phyloP scores from a whole-genome alignment of 106 monocot genomes.

The Ottelia alismoides region DNA sequence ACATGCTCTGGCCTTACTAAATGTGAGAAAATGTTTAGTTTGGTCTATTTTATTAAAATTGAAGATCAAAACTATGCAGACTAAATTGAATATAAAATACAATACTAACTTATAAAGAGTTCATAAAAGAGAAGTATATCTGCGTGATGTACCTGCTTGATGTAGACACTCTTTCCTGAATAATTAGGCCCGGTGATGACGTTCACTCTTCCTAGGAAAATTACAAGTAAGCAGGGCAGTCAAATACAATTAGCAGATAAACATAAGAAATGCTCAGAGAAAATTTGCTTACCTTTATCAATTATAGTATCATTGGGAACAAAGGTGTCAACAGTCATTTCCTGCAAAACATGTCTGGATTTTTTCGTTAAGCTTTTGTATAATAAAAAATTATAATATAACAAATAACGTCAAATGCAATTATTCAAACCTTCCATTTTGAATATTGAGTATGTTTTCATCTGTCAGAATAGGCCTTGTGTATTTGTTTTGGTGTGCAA shows the following conservation, averaged over 20 bases:
- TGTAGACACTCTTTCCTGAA: conserved; percentile 98
- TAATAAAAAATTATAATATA: neutral
- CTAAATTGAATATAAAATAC: too few species aligned
- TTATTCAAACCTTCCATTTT: conserved; percentile 75
- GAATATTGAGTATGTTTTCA: conserved; percentile 68
- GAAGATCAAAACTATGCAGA: too few species aligned
- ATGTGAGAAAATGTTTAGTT: too few species aligned
- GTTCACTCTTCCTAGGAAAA: conserved; percentile 74
- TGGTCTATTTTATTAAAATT: too few species aligned
- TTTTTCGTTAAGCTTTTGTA: neutral
- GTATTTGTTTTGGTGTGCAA: conserved; percentile 93
- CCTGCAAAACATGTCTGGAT: conserved; percentile 99
- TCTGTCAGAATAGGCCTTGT: conserved; percentile 77
- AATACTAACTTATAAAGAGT: too few species aligned
- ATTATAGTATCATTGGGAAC: conserved; percentile 95
- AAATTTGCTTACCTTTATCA: conserved; percentile 36
- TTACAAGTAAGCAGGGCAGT: too few species aligned
- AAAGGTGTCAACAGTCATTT: conserved; percentile 97
- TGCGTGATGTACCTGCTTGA: conserved; percentile 99
- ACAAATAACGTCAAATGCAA: neutral
- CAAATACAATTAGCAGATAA: conserved; percentile 6
- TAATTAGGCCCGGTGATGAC: conserved; percentile 96
- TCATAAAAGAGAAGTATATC: too few species aligned
- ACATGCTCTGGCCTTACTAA: too few species aligned
- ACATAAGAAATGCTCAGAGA: neutral